Evolutionary conservation across 495 filamentous ascomycete genomes (phyloP).

Genomic region (Penicillium canescens): DNA sequence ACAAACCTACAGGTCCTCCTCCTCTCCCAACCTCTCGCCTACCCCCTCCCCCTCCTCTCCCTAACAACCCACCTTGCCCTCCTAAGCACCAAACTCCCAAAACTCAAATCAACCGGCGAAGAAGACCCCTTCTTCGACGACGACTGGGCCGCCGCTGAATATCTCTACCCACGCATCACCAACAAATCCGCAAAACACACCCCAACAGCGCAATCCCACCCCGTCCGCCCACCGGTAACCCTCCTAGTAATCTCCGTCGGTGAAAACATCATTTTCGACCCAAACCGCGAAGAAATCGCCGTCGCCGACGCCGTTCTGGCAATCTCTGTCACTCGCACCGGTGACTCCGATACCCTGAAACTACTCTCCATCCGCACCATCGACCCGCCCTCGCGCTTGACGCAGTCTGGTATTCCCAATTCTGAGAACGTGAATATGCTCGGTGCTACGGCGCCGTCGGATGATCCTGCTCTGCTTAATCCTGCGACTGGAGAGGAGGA

Average conservation of each 20-base stretch:
- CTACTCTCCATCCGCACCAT: conserved; percentile 66
- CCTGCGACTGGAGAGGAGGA: conserved; percentile 48
- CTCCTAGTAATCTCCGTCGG: conserved; percentile 85
- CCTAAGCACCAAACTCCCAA: conserved; percentile 79
- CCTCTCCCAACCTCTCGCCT: conserved; percentile 86
- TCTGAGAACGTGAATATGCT: conserved; percentile 65
- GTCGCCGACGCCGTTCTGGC: conserved; percentile 88
- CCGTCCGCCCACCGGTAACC: conserved; percentile 73
- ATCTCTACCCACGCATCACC: conserved; percentile 65
- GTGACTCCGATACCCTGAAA: conserved; percentile 36
- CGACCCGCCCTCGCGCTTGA: conserved; percentile 69
- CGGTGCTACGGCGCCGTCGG: conserved; percentile 35
- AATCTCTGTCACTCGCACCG: conserved; percentile 59
- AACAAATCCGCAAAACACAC: neutral
- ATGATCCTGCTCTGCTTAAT: conserved; percentile 25
- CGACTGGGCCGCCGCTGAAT: conserved; percentile 83
- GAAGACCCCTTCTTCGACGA: conserved; percentile 98
- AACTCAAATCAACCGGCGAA: conserved; percentile 77
- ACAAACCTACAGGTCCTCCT: conserved; percentile 70
- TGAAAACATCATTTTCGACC: conserved; percentile 91
- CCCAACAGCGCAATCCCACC: conserved; percentile 13
- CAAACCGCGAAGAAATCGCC: conserved; percentile 82
- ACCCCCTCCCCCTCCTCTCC: conserved; percentile 88
- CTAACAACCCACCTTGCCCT: conserved; percentile 96
- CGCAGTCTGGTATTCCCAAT: conserved; percentile 69